Percentiles rank a stretch among this genome's conserved stretches.
phyloP scores from a whole-genome alignment of 768 basidiomycete genomes.

The Russula abietina region DNA sequence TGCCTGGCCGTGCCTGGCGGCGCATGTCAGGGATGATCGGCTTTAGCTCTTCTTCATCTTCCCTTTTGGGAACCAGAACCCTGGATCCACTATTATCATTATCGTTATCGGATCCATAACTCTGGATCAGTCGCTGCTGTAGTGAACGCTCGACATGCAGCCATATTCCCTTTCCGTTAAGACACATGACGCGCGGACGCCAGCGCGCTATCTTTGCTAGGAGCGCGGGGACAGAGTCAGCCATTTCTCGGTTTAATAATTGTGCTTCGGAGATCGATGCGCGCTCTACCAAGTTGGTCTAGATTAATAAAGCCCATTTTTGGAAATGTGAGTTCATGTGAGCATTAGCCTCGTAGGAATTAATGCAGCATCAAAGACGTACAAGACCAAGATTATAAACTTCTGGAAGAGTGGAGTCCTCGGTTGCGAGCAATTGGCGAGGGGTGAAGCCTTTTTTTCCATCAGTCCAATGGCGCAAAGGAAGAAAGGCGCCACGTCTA shows the following conservation, averaged over 20 bases:
- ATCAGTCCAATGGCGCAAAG: background rate
- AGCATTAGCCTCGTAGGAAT: too few species aligned
- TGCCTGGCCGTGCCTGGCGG: background rate
- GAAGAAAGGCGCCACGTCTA: too few species aligned
- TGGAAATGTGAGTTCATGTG: background rate
- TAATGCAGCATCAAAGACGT: slow-evolving; percentile 32
- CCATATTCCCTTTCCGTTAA: slow-evolving; percentile 73
- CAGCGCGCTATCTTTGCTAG: slow-evolving; percentile 51
- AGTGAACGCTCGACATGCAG: slow-evolving; percentile 33
- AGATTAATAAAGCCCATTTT: background rate
- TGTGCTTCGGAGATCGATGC: slow-evolving; percentile 61
- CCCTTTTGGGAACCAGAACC: background rate
- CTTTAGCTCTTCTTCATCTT: background rate
- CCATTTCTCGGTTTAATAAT: slow-evolving; percentile 47
- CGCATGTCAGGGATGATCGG: background rate
- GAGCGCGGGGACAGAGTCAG: slow-evolving; percentile 48
- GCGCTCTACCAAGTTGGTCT: slow-evolving; percentile 75
- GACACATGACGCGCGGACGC: slow-evolving; percentile 65
- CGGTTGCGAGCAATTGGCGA: slow-evolving; percentile 43
- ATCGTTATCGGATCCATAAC: background rate
- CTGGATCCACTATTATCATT: background rate
- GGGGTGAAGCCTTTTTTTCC: slow-evolving; percentile 49
- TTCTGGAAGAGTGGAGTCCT: slow-evolving; percentile 57
- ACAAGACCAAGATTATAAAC: slow-evolving; percentile 63
- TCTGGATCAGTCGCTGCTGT: background rate